Evolutionary conservation across 805 yeast genomes (phyloP).

Genomic region (Teunomyces gatunensis): DNA sequence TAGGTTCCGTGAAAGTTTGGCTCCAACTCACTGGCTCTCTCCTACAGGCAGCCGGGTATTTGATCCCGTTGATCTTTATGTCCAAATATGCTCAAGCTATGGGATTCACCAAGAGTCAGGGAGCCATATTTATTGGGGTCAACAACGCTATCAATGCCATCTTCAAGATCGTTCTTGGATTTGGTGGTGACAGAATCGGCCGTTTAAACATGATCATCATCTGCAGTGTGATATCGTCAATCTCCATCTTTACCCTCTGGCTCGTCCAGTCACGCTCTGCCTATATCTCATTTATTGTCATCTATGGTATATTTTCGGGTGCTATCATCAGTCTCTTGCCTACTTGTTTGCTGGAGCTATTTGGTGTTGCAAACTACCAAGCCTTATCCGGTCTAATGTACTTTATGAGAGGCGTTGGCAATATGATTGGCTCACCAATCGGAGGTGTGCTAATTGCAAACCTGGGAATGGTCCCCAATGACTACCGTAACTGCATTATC

Average conservation of each 20-base stretch:
- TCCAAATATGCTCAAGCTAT: slow-evolving; percentile 30
- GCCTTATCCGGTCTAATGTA: slow-evolving; percentile 33
- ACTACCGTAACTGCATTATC: slow-evolving; percentile 23
- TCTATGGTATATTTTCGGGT: slow-evolving; percentile 35
- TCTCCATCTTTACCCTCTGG: slow-evolving; percentile 19
- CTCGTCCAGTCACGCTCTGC: slow-evolving; percentile 17
- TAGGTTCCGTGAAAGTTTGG: slow-evolving; percentile 17
- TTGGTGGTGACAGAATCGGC: slow-evolving; percentile 16
- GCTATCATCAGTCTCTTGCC: slow-evolving; percentile 33
- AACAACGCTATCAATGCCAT: slow-evolving; percentile 32
- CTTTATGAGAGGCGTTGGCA: slow-evolving; percentile 32
- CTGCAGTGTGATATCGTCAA: slow-evolving; percentile 15
- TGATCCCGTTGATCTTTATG: slow-evolving; percentile 33
- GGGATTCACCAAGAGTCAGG: slow-evolving; percentile 25
- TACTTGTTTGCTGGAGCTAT: slow-evolving; percentile 29
- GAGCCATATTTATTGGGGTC: slow-evolving; percentile 33
- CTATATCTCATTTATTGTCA: slow-evolving; percentile 28
- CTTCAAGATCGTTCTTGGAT: slow-evolving; percentile 17
- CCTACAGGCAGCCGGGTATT: slow-evolving; percentile 34
- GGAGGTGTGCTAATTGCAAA: slow-evolving; percentile 28
- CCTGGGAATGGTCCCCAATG: slow-evolving; percentile 12
- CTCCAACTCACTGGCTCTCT: slow-evolving; percentile 20
- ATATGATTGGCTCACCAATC: slow-evolving; percentile 31
- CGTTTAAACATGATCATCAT: slow-evolving; percentile 17
- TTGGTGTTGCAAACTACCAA: slow-evolving; percentile 31